A percentile compares a stretch with the other conserved stretches of the same genome.
These are phyloP conservation scores for Paratinospora sagittata DNA, from an alignment of 164 flowering plant genomes.

Conservation along the genomic window DNA sequence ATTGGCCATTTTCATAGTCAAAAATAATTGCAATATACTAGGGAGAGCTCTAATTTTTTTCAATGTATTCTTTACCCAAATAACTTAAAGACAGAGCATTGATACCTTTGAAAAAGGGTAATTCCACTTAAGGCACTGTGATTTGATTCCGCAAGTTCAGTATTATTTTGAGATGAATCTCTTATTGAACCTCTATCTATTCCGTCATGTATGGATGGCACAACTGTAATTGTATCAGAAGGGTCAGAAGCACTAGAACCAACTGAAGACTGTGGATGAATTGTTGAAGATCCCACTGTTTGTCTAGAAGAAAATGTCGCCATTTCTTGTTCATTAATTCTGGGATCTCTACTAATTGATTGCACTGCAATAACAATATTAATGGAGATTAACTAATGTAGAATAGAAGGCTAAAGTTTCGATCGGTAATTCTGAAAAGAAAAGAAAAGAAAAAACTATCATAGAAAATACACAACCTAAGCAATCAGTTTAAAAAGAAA, in stretches of 20 bases:
- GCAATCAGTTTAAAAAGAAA: too few species aligned
- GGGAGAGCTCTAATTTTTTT: neutral
- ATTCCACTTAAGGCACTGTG: constrained; percentile 36
- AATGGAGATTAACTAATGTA: neutral
- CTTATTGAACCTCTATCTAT: constrained; percentile 24
- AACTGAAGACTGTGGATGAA: constrained; percentile 26
- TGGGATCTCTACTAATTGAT: constrained; percentile 19
- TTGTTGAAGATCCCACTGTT: constrained; percentile 13
- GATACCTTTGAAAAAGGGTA: constrained; percentile 74
- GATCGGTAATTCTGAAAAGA: neutral
- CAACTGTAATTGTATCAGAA: constrained; percentile 20
- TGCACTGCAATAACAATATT: constrained; percentile 34
- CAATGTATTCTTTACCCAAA: neutral
- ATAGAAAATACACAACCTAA: too few species aligned
- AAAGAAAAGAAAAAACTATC: neutral
- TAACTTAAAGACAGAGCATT: constrained; percentile 4
- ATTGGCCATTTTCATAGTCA: neutral
- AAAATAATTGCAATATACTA: neutral
- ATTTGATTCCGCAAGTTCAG: constrained; percentile 29
- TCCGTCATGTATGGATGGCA: constrained; percentile 28
- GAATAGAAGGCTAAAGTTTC: neutral
- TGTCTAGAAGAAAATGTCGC: constrained; percentile 39
- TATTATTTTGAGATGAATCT: constrained; percentile 30
- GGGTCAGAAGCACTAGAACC: constrained; percentile 24
- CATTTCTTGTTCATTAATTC: constrained; percentile 39